phyloP scores from a whole-genome alignment of 148 eudicot genomes.

The Persicaria tinctoria region DNA sequence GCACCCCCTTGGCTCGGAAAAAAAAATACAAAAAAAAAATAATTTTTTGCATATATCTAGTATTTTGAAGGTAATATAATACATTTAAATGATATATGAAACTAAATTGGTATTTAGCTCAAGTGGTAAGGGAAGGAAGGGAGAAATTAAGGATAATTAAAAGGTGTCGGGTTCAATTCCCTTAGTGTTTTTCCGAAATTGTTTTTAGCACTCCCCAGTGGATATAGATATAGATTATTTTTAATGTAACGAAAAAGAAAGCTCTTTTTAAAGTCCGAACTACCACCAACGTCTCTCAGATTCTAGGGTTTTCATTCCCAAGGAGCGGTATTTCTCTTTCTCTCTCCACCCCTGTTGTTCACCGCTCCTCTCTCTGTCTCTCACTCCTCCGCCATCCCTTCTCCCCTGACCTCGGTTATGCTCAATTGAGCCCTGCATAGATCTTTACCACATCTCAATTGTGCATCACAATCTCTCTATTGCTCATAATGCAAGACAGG shows the following conservation, averaged over 20 bases:
- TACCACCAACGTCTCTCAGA: constrained; percentile 16
- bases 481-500: constrained; percentile 5
- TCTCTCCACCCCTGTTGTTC: constrained; percentile 5
- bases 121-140: too few species aligned
- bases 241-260: background rate
- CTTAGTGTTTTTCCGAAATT: too few species aligned
- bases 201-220: too few species aligned
- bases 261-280: background rate
- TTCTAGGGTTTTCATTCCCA: constrained; percentile 25
- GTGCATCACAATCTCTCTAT: background rate
- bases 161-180: too few species aligned
- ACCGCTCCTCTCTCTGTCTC: constrained; percentile 9
- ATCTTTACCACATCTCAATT: background rate
- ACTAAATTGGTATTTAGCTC: too few species aligned
- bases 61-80: too few species aligned
- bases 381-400: background rate
- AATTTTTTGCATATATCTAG: too few species aligned
- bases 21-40: too few species aligned
- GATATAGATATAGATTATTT: too few species aligned
- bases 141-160: too few species aligned
- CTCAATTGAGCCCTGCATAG: constrained; percentile 1
- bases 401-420: constrained; percentile 1
- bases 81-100: too few species aligned
- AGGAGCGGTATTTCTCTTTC: constrained; percentile 18
- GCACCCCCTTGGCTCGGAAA: too few species aligned